Base-by-base conservation (phyloP, 768 basidiomycete species). In the Leccinum incarnatum region DNA sequence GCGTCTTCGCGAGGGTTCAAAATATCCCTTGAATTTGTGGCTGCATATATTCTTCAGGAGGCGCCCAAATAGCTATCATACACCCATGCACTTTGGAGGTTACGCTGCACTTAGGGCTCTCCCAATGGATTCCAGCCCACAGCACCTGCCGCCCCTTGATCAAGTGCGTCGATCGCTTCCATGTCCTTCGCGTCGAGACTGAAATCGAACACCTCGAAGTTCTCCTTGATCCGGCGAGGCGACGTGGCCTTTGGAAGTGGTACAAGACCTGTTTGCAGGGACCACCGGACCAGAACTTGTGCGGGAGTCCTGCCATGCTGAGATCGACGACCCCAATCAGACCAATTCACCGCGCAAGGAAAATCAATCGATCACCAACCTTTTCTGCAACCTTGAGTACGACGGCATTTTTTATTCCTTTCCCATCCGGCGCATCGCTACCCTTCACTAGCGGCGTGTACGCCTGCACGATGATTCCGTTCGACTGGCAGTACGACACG, bases 101-200 rank as follows among this genome's bases (percentile, higher is more conserved):
- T 12, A 47, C 0, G n/a, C n/a, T 19, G 5, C 11, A 45, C 42
- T 42, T 46, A 71, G 15, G 25, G 30, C 32, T 60, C 57, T 61
- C 86, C 78, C 7, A 93, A 82, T 1, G 92, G 91, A 63, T 95
- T 92, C 94, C 93, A 95, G 56, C 81, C 86, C 50, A 89, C 76
- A 0, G 87, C 85, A 5, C 93, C 92, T 0, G 76, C 78, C 45
- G 83, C 78, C 0, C 89, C 93, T 50, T 79, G 69, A 67, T 95
- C 91, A 0, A 95, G 75, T 0, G 72, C 78, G 67, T 93, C 84
- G 1, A 96, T 77, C 21, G 68, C 71, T 0, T 66, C 63, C 78
- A 95, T 83, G 55, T 95, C 92, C 45, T 81, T 82, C 23, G 69
- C 71, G 34, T 74, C 73, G 29, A 96, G 74, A 58, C 82, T 81